Base-by-base conservation (phyloP, 306 rosid genomes). In the Castanea sativa region DNA sequence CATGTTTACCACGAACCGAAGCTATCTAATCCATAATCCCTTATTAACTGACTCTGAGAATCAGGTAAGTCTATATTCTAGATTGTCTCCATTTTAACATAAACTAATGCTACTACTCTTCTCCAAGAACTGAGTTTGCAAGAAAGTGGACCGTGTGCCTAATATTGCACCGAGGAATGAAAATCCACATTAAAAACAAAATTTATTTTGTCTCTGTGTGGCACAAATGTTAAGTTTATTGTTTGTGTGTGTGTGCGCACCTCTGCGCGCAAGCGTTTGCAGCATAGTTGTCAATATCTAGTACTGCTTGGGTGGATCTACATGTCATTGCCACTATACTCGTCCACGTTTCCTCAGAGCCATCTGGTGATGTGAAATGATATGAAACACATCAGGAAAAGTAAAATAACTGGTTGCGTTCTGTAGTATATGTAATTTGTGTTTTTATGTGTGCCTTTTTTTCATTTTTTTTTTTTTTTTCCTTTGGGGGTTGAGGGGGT, bases 1-100 rank as follows among this genome's bases (percentile, higher is more conserved):
- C 55, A 65, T 73, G 59, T 87, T 91, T 75, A 49, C 84, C 51
- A 52, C 41, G 79, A 88, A 88, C 80, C 90, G 85, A 76, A 82
- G 81, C 25, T 85, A 88, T 83, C 30, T 27, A 71, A 71, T 89
- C 84, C 89, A 80, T 64, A 82, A 85, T 83, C 89, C 94, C 6
- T 13, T 88, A 5, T 38, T 56, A 55, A 32, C 74, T 27, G 25
- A 3, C 53, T n/a, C 80, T 58, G 58, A 5, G 18, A 73, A 60
- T 76, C 79, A 77, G 86, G 88, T 85, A 53, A 68, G 79, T 32
- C 74, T 30, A 69, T 61, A 72, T 77, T 68, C 29, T 43, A 73
- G 14, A 52, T 57, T 30, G 67, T 33, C 11, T 51, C 33, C 51
- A 49, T 43, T 53, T 75, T 16, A 3, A 27, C 58, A n/a, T 33